These are phyloP conservation scores for Gnaphalium uliginosum DNA, from an alignment of 129 eudicot species.

Conservation along the genomic window DNA sequence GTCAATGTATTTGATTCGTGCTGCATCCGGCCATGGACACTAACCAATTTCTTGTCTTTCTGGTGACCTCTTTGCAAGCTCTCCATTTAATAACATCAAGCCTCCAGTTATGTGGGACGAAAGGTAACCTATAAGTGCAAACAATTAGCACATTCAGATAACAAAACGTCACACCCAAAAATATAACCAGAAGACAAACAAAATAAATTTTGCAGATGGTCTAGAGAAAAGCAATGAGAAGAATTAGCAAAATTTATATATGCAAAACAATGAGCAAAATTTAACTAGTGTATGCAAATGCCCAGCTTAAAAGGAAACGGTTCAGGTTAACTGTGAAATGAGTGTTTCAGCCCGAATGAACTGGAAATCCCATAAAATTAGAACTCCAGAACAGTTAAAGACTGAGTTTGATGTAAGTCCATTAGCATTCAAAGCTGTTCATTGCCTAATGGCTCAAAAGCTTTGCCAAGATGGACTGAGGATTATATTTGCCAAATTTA, in stretches of 20 bases:
- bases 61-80: neutral
- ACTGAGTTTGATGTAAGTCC: neutral
- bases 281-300: neutral
- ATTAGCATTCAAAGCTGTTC: too few species aligned
- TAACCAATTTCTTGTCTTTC: neutral
- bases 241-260: neutral
- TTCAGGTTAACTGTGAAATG: neutral
- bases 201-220: neutral
- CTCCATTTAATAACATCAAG: neutral
- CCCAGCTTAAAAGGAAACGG: neutral
- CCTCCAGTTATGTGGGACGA: neutral
- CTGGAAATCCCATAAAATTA: conserved; percentile 14
- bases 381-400: conserved; percentile 37
- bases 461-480: too few species aligned
- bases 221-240: neutral
- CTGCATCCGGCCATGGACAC: neutral
- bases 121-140: neutral
- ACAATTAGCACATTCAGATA: neutral
- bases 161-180: neutral
- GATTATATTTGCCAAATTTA: too few species aligned
- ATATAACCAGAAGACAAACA: neutral
- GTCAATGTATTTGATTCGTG: neutral
- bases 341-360: conserved; percentile 40
- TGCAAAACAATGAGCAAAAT: neutral
- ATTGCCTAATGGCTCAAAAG: too few species aligned